Conservation (phyloP, 2,329 filamentous ascomycete genomes). For the Trichoderma sp. region DNA sequence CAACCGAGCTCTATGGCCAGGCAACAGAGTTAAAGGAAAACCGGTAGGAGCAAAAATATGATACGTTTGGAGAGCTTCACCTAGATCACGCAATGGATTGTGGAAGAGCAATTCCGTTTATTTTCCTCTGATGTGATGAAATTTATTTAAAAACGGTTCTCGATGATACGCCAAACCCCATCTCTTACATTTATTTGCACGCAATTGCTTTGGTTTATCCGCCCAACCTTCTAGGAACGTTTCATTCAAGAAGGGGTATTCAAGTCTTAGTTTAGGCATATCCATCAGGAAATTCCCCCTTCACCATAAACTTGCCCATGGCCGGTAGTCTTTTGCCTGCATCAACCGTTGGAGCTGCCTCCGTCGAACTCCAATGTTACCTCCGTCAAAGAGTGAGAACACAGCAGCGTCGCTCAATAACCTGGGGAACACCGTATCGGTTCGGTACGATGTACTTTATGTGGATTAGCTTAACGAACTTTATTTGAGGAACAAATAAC, state of each 20-base stretch:
- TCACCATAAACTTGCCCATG: conserved; percentile 3
- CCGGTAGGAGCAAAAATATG: neutral
- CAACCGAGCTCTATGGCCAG: neutral
- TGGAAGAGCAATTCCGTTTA: neutral
- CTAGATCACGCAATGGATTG: neutral
- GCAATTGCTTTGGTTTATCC: neutral
- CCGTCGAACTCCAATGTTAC: neutral
- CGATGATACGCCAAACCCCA: neutral
- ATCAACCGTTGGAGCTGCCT: conserved; percentile 5
- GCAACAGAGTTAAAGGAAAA: neutral
- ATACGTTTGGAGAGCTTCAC: neutral
- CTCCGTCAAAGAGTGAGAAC: conserved; percentile 1
- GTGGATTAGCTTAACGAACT: neutral
- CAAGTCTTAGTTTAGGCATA: neutral
- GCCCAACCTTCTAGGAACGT: neutral
- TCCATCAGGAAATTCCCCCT: neutral
- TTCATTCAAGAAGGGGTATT: neutral
- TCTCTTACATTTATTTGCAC: neutral
- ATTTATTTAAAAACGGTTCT: neutral
- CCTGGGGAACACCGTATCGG: neutral
- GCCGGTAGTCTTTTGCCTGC: neutral
- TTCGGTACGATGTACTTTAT: conserved; percentile 1
- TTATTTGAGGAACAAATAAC: neutral
- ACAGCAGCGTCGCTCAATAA: neutral
- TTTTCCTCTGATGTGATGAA: neutral